These are phyloP conservation scores for Leccinum barrowsii DNA, from an alignment of 768 basidiomycete genomes.

Conservation along the genomic window DNA sequence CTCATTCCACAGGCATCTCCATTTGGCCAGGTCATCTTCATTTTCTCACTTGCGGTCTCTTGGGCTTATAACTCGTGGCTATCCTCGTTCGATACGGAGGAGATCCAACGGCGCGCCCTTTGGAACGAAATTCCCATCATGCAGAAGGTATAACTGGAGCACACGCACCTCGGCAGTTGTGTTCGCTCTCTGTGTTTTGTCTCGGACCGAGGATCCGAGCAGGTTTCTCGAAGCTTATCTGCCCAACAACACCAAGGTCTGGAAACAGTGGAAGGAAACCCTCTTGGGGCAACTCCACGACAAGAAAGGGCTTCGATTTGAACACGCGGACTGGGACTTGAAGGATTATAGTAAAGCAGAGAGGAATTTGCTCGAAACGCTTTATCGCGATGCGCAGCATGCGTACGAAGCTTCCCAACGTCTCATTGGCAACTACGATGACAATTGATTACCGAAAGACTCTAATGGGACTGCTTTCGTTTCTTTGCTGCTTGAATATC, in stretches of 20 bases:
- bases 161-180: slow-evolving; percentile 8
- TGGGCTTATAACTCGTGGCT: neutral
- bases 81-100: neutral
- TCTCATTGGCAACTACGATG: neutral
- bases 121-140: neutral
- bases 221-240: slow-evolving; percentile 5
- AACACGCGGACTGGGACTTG: neutral
- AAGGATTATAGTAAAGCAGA: neutral
- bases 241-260: slow-evolving; percentile 4
- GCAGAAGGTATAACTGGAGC: neutral
- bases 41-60: slow-evolving; percentile 5
- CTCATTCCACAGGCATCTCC: neutral
- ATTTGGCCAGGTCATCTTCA: neutral
- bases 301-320: neutral
- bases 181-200: slow-evolving; percentile 4
- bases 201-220: slow-evolving; percentile 2
- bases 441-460: neutral
- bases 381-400: neutral
- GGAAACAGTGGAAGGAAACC: slow-evolving; percentile 2
- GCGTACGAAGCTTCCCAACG: neutral
- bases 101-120: neutral
- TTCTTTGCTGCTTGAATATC: no score
- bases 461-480: no score
- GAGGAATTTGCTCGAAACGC: neutral
- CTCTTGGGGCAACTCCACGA: neutral